A percentile compares a stretch with the other conserved stretches of the same genome.
These are phyloP conservation scores for Colletotrichum camelliae DNA, from an alignment of 2,329 filamentous ascomycete species.

Conservation along the genomic window DNA sequence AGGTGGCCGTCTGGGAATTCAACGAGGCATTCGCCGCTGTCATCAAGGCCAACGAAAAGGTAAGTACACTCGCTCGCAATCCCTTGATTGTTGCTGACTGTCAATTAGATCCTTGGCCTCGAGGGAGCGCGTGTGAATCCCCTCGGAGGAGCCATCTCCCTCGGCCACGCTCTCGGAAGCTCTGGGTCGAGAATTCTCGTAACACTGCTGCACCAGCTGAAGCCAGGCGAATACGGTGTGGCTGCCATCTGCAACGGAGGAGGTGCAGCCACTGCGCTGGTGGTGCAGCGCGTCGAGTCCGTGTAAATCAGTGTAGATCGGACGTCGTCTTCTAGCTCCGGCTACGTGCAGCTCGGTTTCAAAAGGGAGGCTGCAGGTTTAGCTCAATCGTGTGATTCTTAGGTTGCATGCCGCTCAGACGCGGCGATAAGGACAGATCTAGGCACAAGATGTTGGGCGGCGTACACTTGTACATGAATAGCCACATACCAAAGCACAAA, in stretches of 20 bases:
- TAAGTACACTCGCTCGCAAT: slow-evolving; percentile 31
- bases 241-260: slow-evolving; percentile 98
- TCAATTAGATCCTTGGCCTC: slow-evolving; percentile 74
- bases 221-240: slow-evolving; percentile 91
- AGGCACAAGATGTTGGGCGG: neutral
- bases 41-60: slow-evolving; percentile 92
- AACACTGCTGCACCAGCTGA: slow-evolving; percentile 88
- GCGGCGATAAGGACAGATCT: neutral
- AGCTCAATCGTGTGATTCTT: neutral
- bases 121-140: slow-evolving; percentile 83
- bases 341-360: neutral
- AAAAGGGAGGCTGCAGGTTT: neutral
- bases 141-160: slow-evolving; percentile 87
- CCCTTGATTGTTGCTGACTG: slow-evolving; percentile 13
- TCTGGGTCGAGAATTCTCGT: slow-evolving; percentile 91
- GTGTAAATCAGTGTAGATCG: slow-evolving; percentile 39
- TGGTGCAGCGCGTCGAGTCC: slow-evolving; percentile 81
- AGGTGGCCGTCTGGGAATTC: slow-evolving; percentile 96
- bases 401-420: neutral
- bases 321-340: neutral
- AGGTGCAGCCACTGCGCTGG: slow-evolving; percentile 87
- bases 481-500: neutral
- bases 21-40: slow-evolving; percentile 98
- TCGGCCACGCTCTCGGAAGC: slow-evolving; percentile 92
- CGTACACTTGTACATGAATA: neutral